These are phyloP conservation scores for Alternaria atra DNA, from an alignment of 2,329 filamentous ascomycete species.

Conservation along the genomic window DNA sequence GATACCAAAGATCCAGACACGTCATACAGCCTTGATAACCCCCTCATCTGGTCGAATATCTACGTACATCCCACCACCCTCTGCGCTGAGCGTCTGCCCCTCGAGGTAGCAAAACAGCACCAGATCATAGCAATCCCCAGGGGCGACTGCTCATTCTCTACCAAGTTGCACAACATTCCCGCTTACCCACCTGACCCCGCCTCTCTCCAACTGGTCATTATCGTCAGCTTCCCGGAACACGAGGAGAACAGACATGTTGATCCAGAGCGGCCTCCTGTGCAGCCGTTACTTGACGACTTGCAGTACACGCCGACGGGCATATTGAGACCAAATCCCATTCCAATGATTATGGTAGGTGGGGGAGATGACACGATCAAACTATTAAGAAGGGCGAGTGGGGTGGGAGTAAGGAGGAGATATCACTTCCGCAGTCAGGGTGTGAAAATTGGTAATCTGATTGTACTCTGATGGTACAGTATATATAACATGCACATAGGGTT, in stretches of 20 bases:
- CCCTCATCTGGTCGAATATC: conserved; percentile 73
- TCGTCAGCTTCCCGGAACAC: conserved; percentile 71
- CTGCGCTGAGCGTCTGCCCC: conserved; percentile 67
- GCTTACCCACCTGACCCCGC: conserved; percentile 69
- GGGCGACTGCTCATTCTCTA: conserved; percentile 83
- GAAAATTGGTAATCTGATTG: conserved; percentile 79
- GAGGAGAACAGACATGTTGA: conserved; percentile 22
- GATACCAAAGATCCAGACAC: conserved; percentile 59
- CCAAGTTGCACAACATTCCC: conserved; percentile 87
- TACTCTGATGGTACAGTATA: conserved; percentile 56
- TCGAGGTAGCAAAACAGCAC: conserved; percentile 63
- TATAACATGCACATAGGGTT: background rate
- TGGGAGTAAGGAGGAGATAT: conserved; percentile 82
- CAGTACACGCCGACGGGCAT: conserved; percentile 78
- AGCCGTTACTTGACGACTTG: conserved; percentile 77
- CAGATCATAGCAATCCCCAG: conserved; percentile 84
- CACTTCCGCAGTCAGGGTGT: conserved; percentile 82
- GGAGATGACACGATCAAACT: conserved; percentile 71
- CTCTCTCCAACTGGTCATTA: conserved; percentile 80
- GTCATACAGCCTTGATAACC: conserved; percentile 39
- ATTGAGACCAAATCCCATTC: conserved; percentile 74
- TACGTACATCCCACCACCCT: conserved; percentile 73
- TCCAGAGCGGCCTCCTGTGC: conserved; percentile 52
- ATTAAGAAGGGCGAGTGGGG: conserved; percentile 68
- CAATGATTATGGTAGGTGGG: conserved; percentile 82